Conservation (phyloP, 768 basidiomycete genomes). For the Boletellus sp. region DNA sequence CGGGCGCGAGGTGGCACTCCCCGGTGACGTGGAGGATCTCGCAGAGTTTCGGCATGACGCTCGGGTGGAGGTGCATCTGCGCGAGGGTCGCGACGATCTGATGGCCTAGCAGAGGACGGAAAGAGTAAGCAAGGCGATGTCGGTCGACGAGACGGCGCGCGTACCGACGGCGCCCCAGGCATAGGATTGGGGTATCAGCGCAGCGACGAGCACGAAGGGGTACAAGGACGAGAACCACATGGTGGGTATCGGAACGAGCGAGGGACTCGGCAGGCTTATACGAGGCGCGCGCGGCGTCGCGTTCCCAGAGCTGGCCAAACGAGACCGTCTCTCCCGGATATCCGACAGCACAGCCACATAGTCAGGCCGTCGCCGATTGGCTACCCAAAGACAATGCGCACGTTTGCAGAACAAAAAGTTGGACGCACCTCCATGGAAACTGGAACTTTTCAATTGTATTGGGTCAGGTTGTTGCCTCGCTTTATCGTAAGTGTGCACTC, state of each 20-base stretch:
- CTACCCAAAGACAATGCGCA: neutral
- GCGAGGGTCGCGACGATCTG: conserved; percentile 94
- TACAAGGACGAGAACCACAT: conserved; percentile 20
- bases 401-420: too few species aligned
- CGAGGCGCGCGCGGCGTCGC: neutral
- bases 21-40: conserved; percentile 54
- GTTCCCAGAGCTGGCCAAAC: conserved; percentile 13
- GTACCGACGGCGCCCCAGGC: conserved; percentile 43
- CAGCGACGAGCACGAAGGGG: conserved; percentile 13
- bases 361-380: neutral
- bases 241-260: conserved; percentile 9
- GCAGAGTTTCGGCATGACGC: conserved; percentile 62
- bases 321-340: neutral
- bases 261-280: conserved; percentile 3
- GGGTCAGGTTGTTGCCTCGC: too few species aligned
- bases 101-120: conserved; percentile 51
- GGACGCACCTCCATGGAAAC: too few species aligned
- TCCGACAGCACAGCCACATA: conserved; percentile 10
- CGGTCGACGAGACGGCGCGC: neutral
- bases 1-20: conserved; percentile 74
- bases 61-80: conserved; percentile 82
- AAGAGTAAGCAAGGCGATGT: neutral
- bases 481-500: too few species aligned
- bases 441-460: too few species aligned
- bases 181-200: conserved; percentile 23